A percentile compares a stretch with the other conserved stretches of the same genome.
Evolutionary conservation across 305 asterid species (phyloP).

Genomic region (Plantago lanceolata): DNA sequence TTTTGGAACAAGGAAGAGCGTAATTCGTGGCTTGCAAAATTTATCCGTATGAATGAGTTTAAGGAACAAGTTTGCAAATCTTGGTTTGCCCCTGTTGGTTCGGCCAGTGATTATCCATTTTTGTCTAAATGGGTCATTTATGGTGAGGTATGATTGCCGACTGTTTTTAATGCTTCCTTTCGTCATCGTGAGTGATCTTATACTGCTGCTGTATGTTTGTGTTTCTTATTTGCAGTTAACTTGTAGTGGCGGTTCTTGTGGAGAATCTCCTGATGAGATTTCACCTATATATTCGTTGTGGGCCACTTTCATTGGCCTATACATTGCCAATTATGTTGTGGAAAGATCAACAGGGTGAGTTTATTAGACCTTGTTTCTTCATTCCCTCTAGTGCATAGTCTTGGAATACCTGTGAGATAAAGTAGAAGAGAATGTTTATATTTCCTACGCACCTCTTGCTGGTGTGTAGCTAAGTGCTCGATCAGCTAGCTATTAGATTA

Average conservation of each 20-base stretch:
- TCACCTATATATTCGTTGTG: constrained; percentile 95
- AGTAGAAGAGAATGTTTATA: neutral
- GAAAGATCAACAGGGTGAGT: constrained; percentile 97
- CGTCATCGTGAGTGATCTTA: constrained; percentile 26
- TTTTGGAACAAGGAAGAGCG: constrained; percentile 79
- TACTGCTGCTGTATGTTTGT: constrained; percentile 22
- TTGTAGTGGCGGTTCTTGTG: constrained; percentile 72
- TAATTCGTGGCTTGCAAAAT: constrained; percentile 78
- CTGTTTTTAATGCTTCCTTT: constrained; percentile 18
- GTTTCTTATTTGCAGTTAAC: constrained; percentile 54
- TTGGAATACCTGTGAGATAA: constrained; percentile 1
- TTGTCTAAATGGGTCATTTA: constrained; percentile 93
- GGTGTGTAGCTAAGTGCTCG: neutral
- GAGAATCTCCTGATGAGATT: constrained; percentile 83
- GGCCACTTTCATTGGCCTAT: constrained; percentile 99
- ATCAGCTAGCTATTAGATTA: constrained; percentile 16
- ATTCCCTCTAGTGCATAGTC: constrained; percentile 16
- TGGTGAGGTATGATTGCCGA: constrained; percentile 69
- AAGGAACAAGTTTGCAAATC: constrained; percentile 89
- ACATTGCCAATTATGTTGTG: constrained; percentile 97
- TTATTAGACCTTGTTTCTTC: constrained; percentile 13
- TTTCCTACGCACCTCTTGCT: neutral
- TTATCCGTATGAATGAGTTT: constrained; percentile 73
- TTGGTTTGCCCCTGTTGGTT: constrained; percentile 99
- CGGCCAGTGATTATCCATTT: constrained; percentile 95